Percentiles rank a stretch among this genome's conserved stretches.
Conservation (phyloP, 1,284 basidiomycete genomes). For the Cryptococcus hybrid region DNA sequence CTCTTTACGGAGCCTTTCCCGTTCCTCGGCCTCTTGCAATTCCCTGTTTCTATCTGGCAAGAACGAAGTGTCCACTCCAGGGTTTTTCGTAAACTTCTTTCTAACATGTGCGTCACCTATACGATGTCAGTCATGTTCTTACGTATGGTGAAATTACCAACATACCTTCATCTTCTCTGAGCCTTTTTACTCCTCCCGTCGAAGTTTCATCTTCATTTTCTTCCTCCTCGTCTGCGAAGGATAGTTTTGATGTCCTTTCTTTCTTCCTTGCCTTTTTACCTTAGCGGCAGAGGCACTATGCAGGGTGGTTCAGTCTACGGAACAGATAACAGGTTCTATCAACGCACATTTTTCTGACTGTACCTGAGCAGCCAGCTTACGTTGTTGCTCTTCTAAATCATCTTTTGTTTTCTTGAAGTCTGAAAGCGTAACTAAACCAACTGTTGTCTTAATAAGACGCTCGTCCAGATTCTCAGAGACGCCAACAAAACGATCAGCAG, state of each 20-base stretch:
- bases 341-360: constrained; percentile 30
- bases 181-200: constrained; percentile 12
- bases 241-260: constrained; percentile 76
- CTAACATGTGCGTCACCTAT: constrained; percentile 18
- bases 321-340: too few relatives aligned
- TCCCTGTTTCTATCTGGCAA: constrained; percentile 95
- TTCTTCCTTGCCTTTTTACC: constrained; percentile 86
- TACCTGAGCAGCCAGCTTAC: constrained; percentile 72
- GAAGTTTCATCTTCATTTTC: constrained; percentile 38
- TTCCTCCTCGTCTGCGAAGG: constrained; percentile 85
- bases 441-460: constrained; percentile 83
- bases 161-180: constrained; percentile 34
- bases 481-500: constrained; percentile 82
- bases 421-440: constrained; percentile 88
- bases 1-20: constrained; percentile 84
- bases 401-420: constrained; percentile 88
- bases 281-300: constrained; percentile 54
- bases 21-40: constrained; percentile 79
- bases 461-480: constrained; percentile 97
- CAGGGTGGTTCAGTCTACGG: constrained; percentile 35
- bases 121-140: background rate
- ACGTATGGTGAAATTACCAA: background rate
- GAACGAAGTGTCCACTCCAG: constrained; percentile 96
- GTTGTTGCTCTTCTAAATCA: constrained; percentile 88
- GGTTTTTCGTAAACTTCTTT: constrained; percentile 90